Evolutionary conservation across 257 asterid genomes (phyloP).

Genomic region (Ilex aquifolium): DNA sequence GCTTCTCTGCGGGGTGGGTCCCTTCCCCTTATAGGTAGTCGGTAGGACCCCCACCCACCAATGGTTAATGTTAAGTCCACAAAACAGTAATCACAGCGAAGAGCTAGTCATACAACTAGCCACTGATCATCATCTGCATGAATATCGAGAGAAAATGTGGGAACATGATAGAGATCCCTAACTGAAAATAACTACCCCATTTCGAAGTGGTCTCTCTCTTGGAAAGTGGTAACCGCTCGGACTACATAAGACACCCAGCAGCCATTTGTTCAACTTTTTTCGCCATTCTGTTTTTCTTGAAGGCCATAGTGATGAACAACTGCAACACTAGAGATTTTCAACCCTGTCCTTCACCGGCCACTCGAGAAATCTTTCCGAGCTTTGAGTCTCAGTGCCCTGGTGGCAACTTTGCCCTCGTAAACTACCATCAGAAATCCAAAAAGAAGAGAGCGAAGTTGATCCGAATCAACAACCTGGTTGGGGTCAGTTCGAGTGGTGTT

Average conservation of each 20-base stretch:
- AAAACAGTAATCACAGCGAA: too few relatives aligned
- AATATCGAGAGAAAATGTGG: not conserved
- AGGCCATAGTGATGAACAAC: not conserved
- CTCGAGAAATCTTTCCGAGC: not conserved
- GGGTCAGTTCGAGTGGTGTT: not conserved
- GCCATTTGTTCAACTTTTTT: not conserved
- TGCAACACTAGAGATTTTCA: not conserved
- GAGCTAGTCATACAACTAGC: too few relatives aligned
- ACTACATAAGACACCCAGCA: not conserved
- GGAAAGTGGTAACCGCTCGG: not conserved
- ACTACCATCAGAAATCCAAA: conserved; percentile 32
- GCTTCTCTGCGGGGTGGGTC: too few relatives aligned
- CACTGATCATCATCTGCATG: too few relatives aligned
- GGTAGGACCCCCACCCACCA: too few relatives aligned
- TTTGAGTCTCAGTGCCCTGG: not conserved
- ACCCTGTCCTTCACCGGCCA: not conserved
- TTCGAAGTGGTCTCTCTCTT: not conserved
- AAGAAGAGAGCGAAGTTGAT: conserved; percentile 47
- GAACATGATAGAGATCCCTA: not conserved
- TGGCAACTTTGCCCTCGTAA: not conserved
- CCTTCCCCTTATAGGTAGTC: too few relatives aligned
- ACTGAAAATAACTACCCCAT: not conserved
- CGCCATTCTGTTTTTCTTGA: not conserved
- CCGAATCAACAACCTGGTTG: conserved; percentile 9
- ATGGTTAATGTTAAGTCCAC: too few relatives aligned